These are phyloP conservation scores for Actinomortierella ambigua DNA, from an alignment of 371 early-diverging fungal species.

Conservation along the genomic window DNA sequence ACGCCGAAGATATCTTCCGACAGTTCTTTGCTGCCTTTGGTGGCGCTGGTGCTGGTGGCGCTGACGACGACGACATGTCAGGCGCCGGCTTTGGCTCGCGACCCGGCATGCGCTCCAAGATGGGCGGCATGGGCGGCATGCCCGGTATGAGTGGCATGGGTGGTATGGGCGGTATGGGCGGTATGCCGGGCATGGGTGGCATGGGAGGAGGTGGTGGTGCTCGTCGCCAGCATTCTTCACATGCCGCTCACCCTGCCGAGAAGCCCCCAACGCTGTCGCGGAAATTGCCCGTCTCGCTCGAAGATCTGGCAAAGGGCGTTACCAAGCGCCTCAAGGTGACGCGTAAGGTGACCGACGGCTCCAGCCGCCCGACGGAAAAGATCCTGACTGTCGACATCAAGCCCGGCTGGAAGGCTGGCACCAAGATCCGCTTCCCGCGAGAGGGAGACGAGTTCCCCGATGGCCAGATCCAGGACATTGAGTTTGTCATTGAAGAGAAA, in stretches of 20 bases:
- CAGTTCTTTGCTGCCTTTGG: constrained; percentile 83
- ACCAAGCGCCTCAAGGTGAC: constrained; percentile 95
- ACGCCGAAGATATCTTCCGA: constrained; percentile 92
- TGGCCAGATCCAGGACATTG: constrained; percentile 87
- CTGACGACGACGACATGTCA: constrained; percentile 51
- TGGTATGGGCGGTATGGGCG: constrained; percentile 49
- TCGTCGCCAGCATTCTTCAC: constrained; percentile 16
- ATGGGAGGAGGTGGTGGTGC: constrained; percentile 25
- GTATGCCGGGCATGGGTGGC: constrained; percentile 46
- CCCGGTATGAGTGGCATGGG: constrained; percentile 45
- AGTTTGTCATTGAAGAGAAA: constrained; percentile 94
- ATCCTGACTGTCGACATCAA: constrained; percentile 87
- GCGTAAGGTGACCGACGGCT: constrained; percentile 66
- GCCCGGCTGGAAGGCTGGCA: constrained; percentile 98
- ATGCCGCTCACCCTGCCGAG: constrained; percentile 26
- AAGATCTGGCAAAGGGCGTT: constrained; percentile 92
- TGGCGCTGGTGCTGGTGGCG: constrained; percentile 47
- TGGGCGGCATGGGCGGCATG: constrained; percentile 51
- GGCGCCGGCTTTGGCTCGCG: constrained; percentile 52
- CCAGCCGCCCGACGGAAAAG: constrained; percentile 71
- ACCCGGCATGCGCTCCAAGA: constrained; percentile 11
- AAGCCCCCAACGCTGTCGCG: constrained; percentile 70
- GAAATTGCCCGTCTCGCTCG: constrained; percentile 80
- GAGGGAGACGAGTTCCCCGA: constrained; percentile 93
- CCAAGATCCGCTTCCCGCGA: constrained; percentile 91